phyloP scores from a whole-genome alignment of 2,329 filamentous ascomycete genomes.

The Aciculosporium take region DNA sequence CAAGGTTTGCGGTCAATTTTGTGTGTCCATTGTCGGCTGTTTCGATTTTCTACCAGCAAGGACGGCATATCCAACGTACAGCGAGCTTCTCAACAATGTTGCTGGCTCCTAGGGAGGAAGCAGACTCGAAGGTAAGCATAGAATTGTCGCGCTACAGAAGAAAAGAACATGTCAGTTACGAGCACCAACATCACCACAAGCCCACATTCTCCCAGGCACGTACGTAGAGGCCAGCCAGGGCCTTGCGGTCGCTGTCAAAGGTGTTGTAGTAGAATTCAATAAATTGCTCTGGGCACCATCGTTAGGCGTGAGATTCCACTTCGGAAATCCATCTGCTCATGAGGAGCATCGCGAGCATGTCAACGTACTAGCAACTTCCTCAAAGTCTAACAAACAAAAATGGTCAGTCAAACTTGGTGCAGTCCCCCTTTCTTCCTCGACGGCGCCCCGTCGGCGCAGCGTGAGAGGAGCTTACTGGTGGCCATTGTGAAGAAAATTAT shows the following conservation, averaged over 20 bases:
- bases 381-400: constrained; percentile 24
- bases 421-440: constrained; percentile 8
- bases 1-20: not conserved
- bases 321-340: not conserved
- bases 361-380: constrained; percentile 32
- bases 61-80: constrained; percentile 35
- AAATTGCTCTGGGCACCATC: constrained; percentile 57
- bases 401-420: constrained; percentile 10
- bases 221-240: constrained; percentile 68
- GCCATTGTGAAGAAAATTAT: constrained; percentile 18
- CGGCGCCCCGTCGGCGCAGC: not conserved
- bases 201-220: constrained; percentile 19
- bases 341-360: not conserved
- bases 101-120: constrained; percentile 46
- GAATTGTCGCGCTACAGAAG: constrained; percentile 59
- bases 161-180: constrained; percentile 3
- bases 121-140: constrained; percentile 85
- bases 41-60: not conserved
- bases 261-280: constrained; percentile 80
- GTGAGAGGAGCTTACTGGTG: constrained; percentile 13
- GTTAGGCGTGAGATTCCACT: not conserved
- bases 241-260: constrained; percentile 60
- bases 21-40: constrained; percentile 1
- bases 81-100: constrained; percentile 67
- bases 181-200: not conserved